A percentile compares a stretch with the other conserved stretches of the same genome.
phyloP scores from a whole-genome alignment of 768 basidiomycete species.

The Pleurotus ostreatus region DNA sequence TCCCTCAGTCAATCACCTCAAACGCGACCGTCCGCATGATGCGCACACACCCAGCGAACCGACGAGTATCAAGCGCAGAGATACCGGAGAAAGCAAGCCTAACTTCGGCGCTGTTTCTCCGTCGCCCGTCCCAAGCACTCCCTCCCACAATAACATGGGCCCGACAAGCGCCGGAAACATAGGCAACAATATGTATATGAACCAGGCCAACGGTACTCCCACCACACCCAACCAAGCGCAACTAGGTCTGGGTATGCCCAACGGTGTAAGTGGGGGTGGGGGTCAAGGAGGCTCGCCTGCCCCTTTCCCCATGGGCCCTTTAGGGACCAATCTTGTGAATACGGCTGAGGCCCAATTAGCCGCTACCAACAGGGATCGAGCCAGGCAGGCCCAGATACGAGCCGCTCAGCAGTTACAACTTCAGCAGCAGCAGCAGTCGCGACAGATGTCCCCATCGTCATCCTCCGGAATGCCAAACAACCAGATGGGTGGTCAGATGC shows the following conservation, averaged over 20 bases:
- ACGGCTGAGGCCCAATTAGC: constrained; percentile 31
- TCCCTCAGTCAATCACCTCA: constrained; percentile 31
- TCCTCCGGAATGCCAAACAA: constrained; percentile 10
- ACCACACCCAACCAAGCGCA: not conserved
- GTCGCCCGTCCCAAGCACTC: not conserved
- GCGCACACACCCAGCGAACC: constrained; percentile 20
- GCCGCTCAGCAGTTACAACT: constrained; percentile 29
- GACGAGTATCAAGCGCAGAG: constrained; percentile 55
- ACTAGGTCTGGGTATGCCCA: not conserved
- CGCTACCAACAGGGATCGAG: constrained; percentile 27
- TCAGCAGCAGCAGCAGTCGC: constrained; percentile 20
- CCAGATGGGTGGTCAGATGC: constrained; percentile 13
- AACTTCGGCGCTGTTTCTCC: not conserved
- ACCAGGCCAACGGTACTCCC: not conserved
- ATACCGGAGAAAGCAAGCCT: constrained; percentile 60
- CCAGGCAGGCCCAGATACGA: constrained; percentile 32
- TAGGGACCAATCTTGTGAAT: constrained; percentile 14
- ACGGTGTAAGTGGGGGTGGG: not conserved
- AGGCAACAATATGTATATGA: not conserved
- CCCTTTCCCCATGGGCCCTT: not conserved
- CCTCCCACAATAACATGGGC: not conserved
- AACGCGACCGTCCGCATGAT: constrained; percentile 63
- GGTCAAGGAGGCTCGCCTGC: not conserved
- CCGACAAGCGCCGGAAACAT: not conserved
- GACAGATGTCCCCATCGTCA: constrained; percentile 42